Conservation (phyloP, 2,329 filamentous ascomycete species). For the Ophiognomonia clavigignenti-juglandacearum region DNA sequence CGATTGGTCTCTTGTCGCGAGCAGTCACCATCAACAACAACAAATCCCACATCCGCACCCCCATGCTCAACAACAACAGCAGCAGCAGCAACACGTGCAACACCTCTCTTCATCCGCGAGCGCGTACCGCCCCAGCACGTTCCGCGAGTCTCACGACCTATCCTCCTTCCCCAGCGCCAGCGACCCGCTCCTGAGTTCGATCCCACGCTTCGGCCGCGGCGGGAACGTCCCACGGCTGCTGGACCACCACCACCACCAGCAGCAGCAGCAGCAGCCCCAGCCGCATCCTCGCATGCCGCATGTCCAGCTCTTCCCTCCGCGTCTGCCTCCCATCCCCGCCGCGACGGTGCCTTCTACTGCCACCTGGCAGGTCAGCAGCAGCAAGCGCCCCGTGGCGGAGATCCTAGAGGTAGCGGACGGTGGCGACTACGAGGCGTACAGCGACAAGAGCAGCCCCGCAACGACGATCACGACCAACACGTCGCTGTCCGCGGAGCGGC, state of each 20-base stretch:
- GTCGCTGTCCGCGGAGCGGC: slow-evolving; percentile 11
- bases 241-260: slow-evolving; percentile 8
- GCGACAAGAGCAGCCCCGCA: slow-evolving; percentile 17
- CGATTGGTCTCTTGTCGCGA: slow-evolving; percentile 22
- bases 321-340: slow-evolving; percentile 2
- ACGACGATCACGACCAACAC: slow-evolving; percentile 9
- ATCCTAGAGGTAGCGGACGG: slow-evolving; percentile 7
- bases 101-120: slow-evolving; percentile 3
- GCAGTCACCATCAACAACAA: no score
- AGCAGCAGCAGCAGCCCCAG: background rate
- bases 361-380: no score
- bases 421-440: slow-evolving; percentile 20
- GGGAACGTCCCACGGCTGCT: no score
- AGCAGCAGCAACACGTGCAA: slow-evolving; percentile 7
- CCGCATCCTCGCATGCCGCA: background rate
- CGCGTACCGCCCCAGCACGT: slow-evolving; percentile 14
- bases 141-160: slow-evolving; percentile 5
- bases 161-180: slow-evolving; percentile 16
- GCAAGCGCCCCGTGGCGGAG: slow-evolving; percentile 20
- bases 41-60: no score
- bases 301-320: slow-evolving; percentile 1
- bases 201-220: slow-evolving; percentile 37
- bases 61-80: no score
- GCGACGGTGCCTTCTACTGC: no score
- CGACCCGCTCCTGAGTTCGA: slow-evolving; percentile 39